Evolutionary conservation across 2,329 filamentous ascomycete genomes (phyloP), one percentile per base, ranked within the genome.

Genomic region (Fusarium buxicola): DNA sequence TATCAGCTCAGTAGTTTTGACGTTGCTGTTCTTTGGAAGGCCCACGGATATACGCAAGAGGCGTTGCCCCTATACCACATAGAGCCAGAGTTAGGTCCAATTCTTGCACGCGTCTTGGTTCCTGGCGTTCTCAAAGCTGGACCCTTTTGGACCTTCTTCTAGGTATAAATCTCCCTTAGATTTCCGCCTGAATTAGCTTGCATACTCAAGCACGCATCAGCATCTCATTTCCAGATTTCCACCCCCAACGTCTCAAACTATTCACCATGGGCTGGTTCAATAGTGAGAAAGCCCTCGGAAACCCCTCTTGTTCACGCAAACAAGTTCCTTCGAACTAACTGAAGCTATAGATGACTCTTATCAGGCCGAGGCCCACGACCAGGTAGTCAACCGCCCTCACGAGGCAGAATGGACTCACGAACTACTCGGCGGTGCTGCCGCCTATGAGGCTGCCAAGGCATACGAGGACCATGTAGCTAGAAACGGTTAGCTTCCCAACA

Each of bases 401-500:
- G 72, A 75, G 53, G 70, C 73, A 7, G 57, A 72, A 11, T 71
- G 73, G 53, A 64, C 69, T 8, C 73, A 74, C 39, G 73, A 74
- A 12, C 61, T 74, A 3, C 54, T 74, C 3, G 73, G 73, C 2
- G 72, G 73, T 10, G 73, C 73, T 0, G 73, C 73, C 7, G 73
- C 73, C 1, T 74, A 27, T 13, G 73, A 73, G 27, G 73, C 73
- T 1, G 73, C 73, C 38, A 74, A 73, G 60, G 69, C 68, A 0
- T 74, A 74, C 13, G 73, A 74, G 43, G 50, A 74, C 4, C 73
- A 74, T 5, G 63, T 66, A 5, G 68, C 66, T 8, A 31, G 15
- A 5, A 70, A 74, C 4, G 73, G 73, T 72, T 2, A 44, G 43
- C 1, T 7, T 7, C 2, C 12, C 0, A 8, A 6, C 9, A 18